Percentiles rank a stretch among this genome's conserved stretches.
Conservation (phyloP, 352 stramenopile species). For the Globisporangium abappressorium region DNA sequence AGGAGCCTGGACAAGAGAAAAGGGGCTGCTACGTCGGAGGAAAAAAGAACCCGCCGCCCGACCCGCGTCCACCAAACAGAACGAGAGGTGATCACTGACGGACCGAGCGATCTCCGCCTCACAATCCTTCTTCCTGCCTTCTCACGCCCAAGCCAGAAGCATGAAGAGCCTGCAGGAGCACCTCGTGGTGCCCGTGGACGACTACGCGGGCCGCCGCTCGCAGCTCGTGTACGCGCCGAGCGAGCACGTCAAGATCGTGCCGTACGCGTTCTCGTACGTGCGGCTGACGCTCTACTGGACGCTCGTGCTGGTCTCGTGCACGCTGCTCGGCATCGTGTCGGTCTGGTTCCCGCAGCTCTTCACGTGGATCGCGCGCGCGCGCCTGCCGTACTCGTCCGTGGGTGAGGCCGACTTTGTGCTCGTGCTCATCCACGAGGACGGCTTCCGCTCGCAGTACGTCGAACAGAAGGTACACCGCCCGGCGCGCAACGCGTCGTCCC, state of each 20-base stretch:
- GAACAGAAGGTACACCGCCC: conserved; percentile 32
- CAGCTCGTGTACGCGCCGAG: conserved; percentile 43
- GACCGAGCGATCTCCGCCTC: neutral
- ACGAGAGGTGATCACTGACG: neutral
- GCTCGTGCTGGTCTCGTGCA: conserved; percentile 27
- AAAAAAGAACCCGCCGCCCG: neutral
- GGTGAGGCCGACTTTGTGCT: conserved; percentile 50
- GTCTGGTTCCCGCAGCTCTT: conserved; percentile 71
- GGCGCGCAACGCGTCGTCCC: neutral
- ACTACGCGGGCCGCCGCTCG: conserved; percentile 26
- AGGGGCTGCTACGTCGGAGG: neutral
- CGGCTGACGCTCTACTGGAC: conserved; percentile 35
- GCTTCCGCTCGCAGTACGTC: conserved; percentile 34
- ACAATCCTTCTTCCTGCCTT: neutral
- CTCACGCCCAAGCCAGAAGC: neutral
- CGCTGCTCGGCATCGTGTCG: conserved; percentile 30
- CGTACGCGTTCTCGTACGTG: conserved; percentile 34
- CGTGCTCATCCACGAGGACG: conserved; percentile 35
- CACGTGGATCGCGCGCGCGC: conserved; percentile 39
- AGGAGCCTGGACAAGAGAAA: neutral
- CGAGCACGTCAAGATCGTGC: conserved; percentile 36
- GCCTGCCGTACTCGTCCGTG: conserved; percentile 22
- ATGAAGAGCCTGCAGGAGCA: conserved; percentile 49
- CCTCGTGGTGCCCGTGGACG: conserved; percentile 43
- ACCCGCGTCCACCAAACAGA: neutral